Evolutionary conservation across 2,329 filamentous ascomycete species (phyloP), one percentile per base, ranked within the genome.

Genomic region (Sphaerulina populicola): DNA sequence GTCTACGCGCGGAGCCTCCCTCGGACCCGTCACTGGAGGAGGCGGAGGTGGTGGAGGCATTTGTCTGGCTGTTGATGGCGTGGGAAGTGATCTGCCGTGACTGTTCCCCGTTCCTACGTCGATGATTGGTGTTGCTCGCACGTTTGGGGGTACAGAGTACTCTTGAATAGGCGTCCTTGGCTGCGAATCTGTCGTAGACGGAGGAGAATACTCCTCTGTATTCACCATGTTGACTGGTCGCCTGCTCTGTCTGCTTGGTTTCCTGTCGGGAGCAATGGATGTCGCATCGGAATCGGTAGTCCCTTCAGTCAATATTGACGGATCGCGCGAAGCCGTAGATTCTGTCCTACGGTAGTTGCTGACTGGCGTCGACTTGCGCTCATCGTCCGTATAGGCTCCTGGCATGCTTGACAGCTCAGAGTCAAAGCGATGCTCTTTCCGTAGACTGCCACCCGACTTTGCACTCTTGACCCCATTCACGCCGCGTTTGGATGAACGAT

Each of bases 1-100:
- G 66, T 97, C 91, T 14, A 97, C 89, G 54, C 87, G 80, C 0
- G 91, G 91, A 10, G 83, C 77, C 37, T 88, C 82, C 39, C 83
- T 75, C 33, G 79, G 75, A 37, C 77, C 59, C 46, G 82, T 72
- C 59, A 82, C 78, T 7, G 88, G 79, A 0, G 85, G 82, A 1
- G 88, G 85, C 2, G 86, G 89, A 0, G 89, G 88, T 0, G 87
- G 88, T 1, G 88, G 81, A 15, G 57, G 56, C 49, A 59, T 53
- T 47, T 60, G 56, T 45, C 56, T 57, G 4, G 61, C 59, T 18
- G 63, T 61, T 41, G 60, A 42, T 5, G 62, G 63, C 21, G 63
- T 63, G 47, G 53, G 58, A 50, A 55, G 55, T 4, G 60, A 68
- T 69, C 70, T 73, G 66, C 66, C 51, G 58, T 65, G 49, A 10